Evolutionary conservation across 1,284 basidiomycete species (phyloP), one percentile per base, ranked within the genome.

Genomic region (Moesziomyces sp.): DNA sequence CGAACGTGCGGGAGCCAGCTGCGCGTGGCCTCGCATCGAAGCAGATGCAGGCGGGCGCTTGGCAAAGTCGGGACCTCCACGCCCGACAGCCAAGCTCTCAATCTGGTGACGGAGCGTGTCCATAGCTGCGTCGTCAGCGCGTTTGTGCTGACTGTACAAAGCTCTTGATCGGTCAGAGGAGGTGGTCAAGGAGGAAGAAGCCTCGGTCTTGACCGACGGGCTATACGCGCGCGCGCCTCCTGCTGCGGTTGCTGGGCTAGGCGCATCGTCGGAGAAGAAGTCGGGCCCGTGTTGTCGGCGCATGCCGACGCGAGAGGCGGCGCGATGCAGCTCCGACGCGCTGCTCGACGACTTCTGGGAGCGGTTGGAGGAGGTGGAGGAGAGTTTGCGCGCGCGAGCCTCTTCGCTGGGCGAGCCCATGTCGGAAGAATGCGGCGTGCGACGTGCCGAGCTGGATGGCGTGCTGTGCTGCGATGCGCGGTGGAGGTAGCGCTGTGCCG

Each of bases 341-440:
- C 74, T 69, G 52, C 56, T 73, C 18, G 74, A 74, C 16, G 74
- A 78, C 52, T 70, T 66, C n/a, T 76, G 74, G 21, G 76, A 78
- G 19, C 63, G 49, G 35, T 55, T 62, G 3, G 74, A 76, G 13
- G 74, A 73, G 3, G 76, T 71, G 18, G 76, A 72, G 26, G 76
- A 76, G 26, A 76, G 68, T 59, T 76, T 78, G 11, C 76, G 58
- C 18, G 57, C 52, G 40, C 76, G 58, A 3, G 60, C 59, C 21
- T 66, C 63, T 33, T 70, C 74, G 50, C 70, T 78, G 2, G 76
- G 65, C 30, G 74, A 76, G 13, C 49, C 51, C 5, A 58, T 38
- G 4, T 69, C 70, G 38, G 59, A 61, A 3, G 69, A 48, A 16
- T 53, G 70, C 9, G 48, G 45, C 6, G 52, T 38, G 38, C 58